Percentiles rank a stretch among this genome's conserved stretches.
phyloP scores from a whole-genome alignment of 108 stramenopile genomes.

The Fragilaria radians region DNA sequence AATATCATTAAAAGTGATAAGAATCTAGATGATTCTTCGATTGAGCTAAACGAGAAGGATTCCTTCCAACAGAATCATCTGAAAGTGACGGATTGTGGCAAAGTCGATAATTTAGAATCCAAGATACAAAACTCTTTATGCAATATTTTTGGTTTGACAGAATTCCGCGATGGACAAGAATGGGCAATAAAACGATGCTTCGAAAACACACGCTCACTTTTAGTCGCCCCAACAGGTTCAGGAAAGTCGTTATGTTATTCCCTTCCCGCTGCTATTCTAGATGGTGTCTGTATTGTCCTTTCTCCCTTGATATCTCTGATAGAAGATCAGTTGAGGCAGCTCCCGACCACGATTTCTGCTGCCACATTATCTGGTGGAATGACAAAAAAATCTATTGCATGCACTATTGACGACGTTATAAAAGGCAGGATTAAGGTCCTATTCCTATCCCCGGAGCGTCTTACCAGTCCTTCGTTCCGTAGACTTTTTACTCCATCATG shows the following conservation, averaged over 20 bases:
- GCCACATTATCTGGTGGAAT: conserved; percentile 75
- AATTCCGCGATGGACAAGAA: conserved; percentile 85
- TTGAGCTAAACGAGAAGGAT: background rate
- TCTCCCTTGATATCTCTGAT: conserved; percentile 95
- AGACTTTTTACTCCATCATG: conserved; percentile 69
- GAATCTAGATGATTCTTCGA: too few relatives aligned
- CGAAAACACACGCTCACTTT: conserved; percentile 54
- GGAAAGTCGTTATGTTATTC: conserved; percentile 98
- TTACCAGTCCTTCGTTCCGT: conserved; percentile 84
- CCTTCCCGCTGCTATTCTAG: conserved; percentile 84
- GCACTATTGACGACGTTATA: conserved; percentile 75
- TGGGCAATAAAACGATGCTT: conserved; percentile 86
- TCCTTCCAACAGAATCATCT: background rate
- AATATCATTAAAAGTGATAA: background rate
- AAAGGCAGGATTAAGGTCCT: conserved; percentile 74
- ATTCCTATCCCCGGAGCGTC: conserved; percentile 90
- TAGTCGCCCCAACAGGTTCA: conserved; percentile 96
- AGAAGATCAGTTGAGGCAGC: conserved; percentile 84
- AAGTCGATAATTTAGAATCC: conserved; percentile 10
- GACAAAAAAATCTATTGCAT: conserved; percentile 56
- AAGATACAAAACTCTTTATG: conserved; percentile 34
- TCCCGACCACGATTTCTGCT: conserved; percentile 82
- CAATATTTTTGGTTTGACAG: conserved; percentile 55
- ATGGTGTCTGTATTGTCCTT: conserved; percentile 92
- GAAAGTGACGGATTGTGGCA: background rate